Conservation (phyloP, 1,139 yeast species). For the Magnusiomyces sp. region DNA sequence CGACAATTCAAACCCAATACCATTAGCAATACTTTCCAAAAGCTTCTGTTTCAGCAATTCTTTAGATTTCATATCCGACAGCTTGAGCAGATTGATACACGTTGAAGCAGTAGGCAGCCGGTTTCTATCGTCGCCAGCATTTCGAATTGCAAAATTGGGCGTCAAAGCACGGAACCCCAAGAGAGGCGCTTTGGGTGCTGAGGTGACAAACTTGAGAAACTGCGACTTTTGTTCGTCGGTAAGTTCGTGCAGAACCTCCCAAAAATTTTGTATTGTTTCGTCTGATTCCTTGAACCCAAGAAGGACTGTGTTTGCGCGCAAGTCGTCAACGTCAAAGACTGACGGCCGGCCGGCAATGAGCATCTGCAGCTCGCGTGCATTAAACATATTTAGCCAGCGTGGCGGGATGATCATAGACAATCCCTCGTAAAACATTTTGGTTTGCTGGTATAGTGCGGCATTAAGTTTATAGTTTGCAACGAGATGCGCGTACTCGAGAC, state of each 20-base stretch:
- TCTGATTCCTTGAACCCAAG: conserved; percentile 60
- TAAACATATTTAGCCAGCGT: conserved; percentile 77
- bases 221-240: conserved; percentile 49
- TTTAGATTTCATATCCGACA: conserved; percentile 73
- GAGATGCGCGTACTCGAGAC: conserved; percentile 66
- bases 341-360: conserved; percentile 74
- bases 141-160: conserved; percentile 77
- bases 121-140: conserved; percentile 45
- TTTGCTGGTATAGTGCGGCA: conserved; percentile 49
- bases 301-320: conserved; percentile 52
- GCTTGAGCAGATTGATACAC: conserved; percentile 75
- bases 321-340: conserved; percentile 62
- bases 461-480: conserved; percentile 75
- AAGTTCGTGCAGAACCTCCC: conserved; percentile 72
- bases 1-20: conserved; percentile 80
- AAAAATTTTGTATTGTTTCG: conserved; percentile 46
- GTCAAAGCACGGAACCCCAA: conserved; percentile 68
- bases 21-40: conserved; percentile 66
- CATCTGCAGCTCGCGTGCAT: conserved; percentile 73
- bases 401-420: conserved; percentile 58
- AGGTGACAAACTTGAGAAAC: conserved; percentile 78
- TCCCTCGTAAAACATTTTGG: conserved; percentile 62
- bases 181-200: conserved; percentile 85
- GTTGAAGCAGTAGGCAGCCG: conserved; percentile 89
- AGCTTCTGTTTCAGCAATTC: conserved; percentile 51